Percentiles rank a stretch among this genome's conserved stretches.
phyloP scores from a whole-genome alignment of 2,329 filamentous ascomycete genomes.

The Ophiostoma populinum region DNA sequence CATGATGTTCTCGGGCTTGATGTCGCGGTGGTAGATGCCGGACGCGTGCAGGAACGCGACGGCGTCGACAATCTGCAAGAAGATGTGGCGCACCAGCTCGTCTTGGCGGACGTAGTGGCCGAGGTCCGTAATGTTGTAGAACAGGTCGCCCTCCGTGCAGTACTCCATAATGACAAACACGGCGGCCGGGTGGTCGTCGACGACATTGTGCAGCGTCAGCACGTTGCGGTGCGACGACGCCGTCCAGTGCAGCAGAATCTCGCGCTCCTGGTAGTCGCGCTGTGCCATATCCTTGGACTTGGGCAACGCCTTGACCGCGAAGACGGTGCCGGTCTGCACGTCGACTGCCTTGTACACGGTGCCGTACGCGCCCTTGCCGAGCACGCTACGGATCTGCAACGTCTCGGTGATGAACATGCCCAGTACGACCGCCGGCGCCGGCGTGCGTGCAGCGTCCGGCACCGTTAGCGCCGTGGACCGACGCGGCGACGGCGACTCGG shows the following conservation, averaged over 20 bases:
- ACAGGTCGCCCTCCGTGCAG: slow-evolving; percentile 90
- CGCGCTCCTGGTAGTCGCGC: slow-evolving; percentile 75
- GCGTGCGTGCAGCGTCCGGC: no score
- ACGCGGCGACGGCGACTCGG: no score
- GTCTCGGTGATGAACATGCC: slow-evolving; percentile 61
- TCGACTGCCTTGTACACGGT: slow-evolving; percentile 86
- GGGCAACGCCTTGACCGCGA: slow-evolving; percentile 94
- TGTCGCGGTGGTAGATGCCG: slow-evolving; percentile 90
- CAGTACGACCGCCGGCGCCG: slow-evolving; percentile 68
- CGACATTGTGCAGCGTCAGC: slow-evolving; percentile 82
- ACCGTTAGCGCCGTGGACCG: no score
- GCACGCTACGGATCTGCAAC: slow-evolving; percentile 33
- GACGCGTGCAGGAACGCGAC: slow-evolving; percentile 86
- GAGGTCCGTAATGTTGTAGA: slow-evolving; percentile 92
- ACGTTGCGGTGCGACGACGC: slow-evolving; percentile 85
- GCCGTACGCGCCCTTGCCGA: slow-evolving; percentile 90
- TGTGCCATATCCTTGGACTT: slow-evolving; percentile 83
- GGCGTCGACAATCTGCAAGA: slow-evolving; percentile 91
- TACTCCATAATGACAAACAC: slow-evolving; percentile 95
- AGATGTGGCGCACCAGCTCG: slow-evolving; percentile 66
- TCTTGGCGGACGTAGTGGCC: slow-evolving; percentile 90
- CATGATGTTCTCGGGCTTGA: slow-evolving; percentile 96
- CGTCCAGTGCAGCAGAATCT: slow-evolving; percentile 80
- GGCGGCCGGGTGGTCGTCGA: slow-evolving; percentile 82
- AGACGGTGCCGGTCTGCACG: slow-evolving; percentile 61